phyloP scores from a whole-genome alignment of 1,139 yeast species.

The Saccharomyces pastorianus region DNA sequence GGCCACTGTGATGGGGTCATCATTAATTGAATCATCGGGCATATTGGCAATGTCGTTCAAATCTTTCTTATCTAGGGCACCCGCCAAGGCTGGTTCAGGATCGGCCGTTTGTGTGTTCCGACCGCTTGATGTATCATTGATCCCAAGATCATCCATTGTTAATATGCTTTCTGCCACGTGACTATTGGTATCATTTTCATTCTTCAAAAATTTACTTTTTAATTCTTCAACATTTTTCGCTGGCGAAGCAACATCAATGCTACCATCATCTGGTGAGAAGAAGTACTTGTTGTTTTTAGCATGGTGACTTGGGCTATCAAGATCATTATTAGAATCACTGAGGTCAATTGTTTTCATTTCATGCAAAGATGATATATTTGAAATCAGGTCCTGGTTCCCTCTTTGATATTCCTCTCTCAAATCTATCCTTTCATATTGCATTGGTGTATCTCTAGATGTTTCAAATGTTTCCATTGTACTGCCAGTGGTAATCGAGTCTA shows the following conservation, averaged over 20 bases:
- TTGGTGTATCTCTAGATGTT: conserved; percentile 1
- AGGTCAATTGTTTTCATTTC: neutral
- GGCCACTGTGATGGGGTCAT: conserved; percentile 70
- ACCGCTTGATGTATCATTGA: neutral
- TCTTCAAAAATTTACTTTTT: conserved; percentile 24
- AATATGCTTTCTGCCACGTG: neutral
- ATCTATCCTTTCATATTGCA: conserved; percentile 1
- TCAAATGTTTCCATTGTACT: conserved; percentile 8
- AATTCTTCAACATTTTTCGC: conserved; percentile 26
- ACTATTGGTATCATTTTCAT: conserved; percentile 9
- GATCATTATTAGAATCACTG: conserved; percentile 3
- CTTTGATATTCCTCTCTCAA: conserved; percentile 12
- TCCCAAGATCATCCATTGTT: conserved; percentile 3
- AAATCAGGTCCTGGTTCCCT: neutral
- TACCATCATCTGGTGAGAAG: conserved; percentile 25
- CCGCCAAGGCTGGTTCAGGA: neutral
- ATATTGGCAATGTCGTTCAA: conserved; percentile 2
- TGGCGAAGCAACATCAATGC: conserved; percentile 28
- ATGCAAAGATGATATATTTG: neutral
- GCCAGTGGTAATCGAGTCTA: neutral
- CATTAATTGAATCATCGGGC: conserved; percentile 29
- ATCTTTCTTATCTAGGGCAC: neutral
- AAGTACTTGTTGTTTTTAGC: conserved; percentile 20
- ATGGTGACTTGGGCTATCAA: conserved; percentile 8
- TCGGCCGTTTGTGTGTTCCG: conserved; percentile 6